Evolutionary conservation across 345 rosid species (phyloP).

Genomic region (Angophora floribunda): DNA sequence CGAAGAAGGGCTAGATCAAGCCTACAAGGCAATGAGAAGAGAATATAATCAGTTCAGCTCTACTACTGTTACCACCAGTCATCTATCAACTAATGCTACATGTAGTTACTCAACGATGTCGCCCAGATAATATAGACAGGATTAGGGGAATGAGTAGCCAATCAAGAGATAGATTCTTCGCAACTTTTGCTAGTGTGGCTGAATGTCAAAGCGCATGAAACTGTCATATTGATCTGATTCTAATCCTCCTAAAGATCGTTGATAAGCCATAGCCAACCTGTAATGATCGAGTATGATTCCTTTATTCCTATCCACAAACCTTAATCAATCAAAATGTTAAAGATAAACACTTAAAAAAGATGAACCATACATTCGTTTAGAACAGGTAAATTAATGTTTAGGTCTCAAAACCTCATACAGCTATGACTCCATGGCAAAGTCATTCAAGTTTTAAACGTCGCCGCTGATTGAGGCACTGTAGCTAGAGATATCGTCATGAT

Average conservation of each 20-base stretch:
- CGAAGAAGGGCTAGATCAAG: constrained; percentile 82
- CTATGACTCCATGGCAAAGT: neutral
- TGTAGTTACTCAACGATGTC: constrained; percentile 91
- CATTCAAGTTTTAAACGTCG: constrained; percentile 8
- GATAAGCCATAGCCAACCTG: neutral
- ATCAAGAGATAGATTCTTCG: neutral
- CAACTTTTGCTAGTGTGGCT: neutral
- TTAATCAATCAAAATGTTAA: neutral
- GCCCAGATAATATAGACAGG: constrained; percentile 37
- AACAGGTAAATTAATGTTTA: neutral
- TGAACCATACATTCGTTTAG: neutral
- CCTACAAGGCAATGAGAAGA: constrained; percentile 74
- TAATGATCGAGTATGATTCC: neutral
- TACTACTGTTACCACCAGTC: constrained; percentile 30
- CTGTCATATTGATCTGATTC: neutral
- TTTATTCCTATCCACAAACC: neutral
- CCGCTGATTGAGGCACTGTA: constrained; percentile 34
- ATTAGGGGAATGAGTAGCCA: neutral
- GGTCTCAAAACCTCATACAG: neutral
- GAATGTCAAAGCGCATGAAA: neutral
- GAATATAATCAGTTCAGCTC: constrained; percentile 51
- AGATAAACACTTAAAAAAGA: neutral
- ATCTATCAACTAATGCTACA: constrained; percentile 55
- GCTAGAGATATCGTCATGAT: constrained; percentile 29
- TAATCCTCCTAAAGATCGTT: neutral